phyloP scores from a whole-genome alignment of 148 eudicot genomes.

The Beta vulgaris region DNA sequence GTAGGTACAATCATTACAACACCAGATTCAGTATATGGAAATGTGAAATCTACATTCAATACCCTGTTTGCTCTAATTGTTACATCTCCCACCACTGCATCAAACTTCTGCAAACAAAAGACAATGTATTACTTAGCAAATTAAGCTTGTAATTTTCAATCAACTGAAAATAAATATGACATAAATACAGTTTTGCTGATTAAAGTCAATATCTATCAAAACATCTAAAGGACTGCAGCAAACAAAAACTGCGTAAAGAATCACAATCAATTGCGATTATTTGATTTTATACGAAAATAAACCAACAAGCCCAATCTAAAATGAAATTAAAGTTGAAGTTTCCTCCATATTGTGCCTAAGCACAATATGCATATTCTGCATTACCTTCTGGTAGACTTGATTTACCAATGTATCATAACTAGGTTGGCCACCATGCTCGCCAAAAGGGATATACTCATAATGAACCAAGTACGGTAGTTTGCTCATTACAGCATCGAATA shows the following conservation, averaged over 20 bases:
- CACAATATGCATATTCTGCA: neutral
- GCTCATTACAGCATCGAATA: constrained; percentile 51
- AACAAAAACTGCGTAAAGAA: too few species aligned
- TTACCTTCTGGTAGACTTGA: constrained; percentile 36
- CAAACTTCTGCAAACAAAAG: constrained; percentile 37
- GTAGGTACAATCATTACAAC: constrained; percentile 52
- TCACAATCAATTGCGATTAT: too few species aligned
- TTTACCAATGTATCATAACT: constrained; percentile 33
- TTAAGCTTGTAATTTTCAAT: neutral
- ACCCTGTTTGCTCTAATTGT: constrained; percentile 55
- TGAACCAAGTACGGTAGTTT: constrained; percentile 44
- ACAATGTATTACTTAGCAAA: neutral
- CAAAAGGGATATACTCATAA: constrained; percentile 48
- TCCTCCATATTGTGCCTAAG: too few species aligned
- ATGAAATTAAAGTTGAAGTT: too few species aligned
- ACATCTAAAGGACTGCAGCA: too few species aligned
- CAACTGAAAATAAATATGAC: neutral
- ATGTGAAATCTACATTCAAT: constrained; percentile 46
- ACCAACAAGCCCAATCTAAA: too few species aligned
- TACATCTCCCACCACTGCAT: constrained; percentile 60
- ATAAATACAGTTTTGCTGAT: too few species aligned
- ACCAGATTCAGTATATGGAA: constrained; percentile 66
- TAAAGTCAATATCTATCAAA: too few species aligned
- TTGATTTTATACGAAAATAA: too few species aligned
- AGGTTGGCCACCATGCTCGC: constrained; percentile 14